Evolutionary conservation across 1,139 yeast genomes (phyloP).

Genomic region (Blastobotrys capitulatus): DNA sequence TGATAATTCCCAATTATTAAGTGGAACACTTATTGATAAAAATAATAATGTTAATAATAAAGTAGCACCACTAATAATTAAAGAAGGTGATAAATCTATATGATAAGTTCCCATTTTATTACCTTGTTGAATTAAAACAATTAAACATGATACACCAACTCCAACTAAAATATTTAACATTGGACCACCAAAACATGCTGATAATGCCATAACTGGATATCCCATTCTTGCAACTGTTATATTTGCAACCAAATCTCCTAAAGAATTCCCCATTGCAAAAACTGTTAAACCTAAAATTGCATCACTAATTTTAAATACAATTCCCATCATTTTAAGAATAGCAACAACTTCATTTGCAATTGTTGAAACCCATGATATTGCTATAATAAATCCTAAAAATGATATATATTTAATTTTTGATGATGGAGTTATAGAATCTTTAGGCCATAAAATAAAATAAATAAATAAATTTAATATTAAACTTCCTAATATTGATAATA

Average conservation of each 20-base stretch:
- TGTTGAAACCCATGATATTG: slow-evolving; percentile 68
- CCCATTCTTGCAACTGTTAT: slow-evolving; percentile 81
- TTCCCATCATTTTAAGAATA: slow-evolving; percentile 57
- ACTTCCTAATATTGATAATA: not conserved
- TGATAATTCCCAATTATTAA: slow-evolving; percentile 62
- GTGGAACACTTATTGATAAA: slow-evolving; percentile 51
- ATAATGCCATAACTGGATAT: slow-evolving; percentile 84
- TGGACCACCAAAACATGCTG: slow-evolving; percentile 96
- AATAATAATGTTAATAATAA: slow-evolving; percentile 50
- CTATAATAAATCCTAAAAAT: slow-evolving; percentile 54
- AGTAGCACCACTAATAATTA: slow-evolving; percentile 48
- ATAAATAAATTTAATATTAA: not conserved
- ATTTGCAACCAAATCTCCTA: slow-evolving; percentile 85
- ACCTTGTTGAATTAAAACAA: slow-evolving; percentile 37
- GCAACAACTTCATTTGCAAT: slow-evolving; percentile 76
- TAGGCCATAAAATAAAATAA: not conserved
- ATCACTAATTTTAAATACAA: slow-evolving; percentile 59
- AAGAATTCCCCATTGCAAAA: slow-evolving; percentile 88
- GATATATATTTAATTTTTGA: slow-evolving; percentile 18
- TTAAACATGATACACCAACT: slow-evolving; percentile 59
- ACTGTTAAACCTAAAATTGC: slow-evolving; percentile 80
- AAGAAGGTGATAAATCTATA: slow-evolving; percentile 43
- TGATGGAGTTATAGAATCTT: not conserved
- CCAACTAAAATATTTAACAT: slow-evolving; percentile 59
- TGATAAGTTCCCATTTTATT: slow-evolving; percentile 22